These are phyloP conservation scores for Sugiyamaella chiloensis DNA, from an alignment of 805 yeast genomes.

Conservation along the genomic window DNA sequence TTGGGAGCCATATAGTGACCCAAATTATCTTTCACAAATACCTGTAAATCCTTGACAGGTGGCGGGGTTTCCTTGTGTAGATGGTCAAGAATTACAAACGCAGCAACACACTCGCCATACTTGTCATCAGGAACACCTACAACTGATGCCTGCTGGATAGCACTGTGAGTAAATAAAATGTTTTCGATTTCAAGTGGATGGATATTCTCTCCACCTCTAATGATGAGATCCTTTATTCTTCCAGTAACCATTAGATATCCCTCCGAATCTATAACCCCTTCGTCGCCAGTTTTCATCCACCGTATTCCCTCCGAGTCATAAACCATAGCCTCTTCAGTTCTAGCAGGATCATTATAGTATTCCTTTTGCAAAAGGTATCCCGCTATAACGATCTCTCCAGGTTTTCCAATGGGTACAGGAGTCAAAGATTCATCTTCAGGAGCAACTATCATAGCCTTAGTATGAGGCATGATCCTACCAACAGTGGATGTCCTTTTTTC, in stretches of 20 bases:
- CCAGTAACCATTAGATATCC: slow-evolving; percentile 32
- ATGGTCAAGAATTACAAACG: slow-evolving; percentile 25
- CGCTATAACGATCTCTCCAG: slow-evolving; percentile 31
- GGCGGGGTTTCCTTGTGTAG: slow-evolving; percentile 13
- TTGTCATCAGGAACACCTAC: slow-evolving; percentile 32
- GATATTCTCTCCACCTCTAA: slow-evolving; percentile 34
- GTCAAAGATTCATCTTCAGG: slow-evolving; percentile 18
- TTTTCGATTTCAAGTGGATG: slow-evolving; percentile 34
- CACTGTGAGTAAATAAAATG: slow-evolving; percentile 26
- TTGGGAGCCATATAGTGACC: slow-evolving; percentile 33
- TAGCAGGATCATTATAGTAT: slow-evolving; percentile 27
- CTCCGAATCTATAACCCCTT: slow-evolving; percentile 28
- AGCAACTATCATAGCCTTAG: slow-evolving; percentile 28
- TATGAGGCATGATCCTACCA: slow-evolving; percentile 31
- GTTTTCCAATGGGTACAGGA: slow-evolving; percentile 26
- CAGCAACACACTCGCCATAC: slow-evolving; percentile 32
- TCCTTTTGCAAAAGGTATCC: slow-evolving; percentile 29
- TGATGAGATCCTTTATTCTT: slow-evolving; percentile 33
- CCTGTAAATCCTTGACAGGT: slow-evolving; percentile 20
- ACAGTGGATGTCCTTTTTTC: slow-evolving; percentile 28
- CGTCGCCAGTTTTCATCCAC: slow-evolving; percentile 35
- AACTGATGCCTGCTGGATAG: slow-evolving; percentile 29
- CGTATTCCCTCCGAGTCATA: slow-evolving; percentile 22
- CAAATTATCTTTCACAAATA: slow-evolving; percentile 23
- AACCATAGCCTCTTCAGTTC: slow-evolving; percentile 29